Evolutionary conservation across 345 rosid species (phyloP).

Genomic region (Corchorus capsularis): DNA sequence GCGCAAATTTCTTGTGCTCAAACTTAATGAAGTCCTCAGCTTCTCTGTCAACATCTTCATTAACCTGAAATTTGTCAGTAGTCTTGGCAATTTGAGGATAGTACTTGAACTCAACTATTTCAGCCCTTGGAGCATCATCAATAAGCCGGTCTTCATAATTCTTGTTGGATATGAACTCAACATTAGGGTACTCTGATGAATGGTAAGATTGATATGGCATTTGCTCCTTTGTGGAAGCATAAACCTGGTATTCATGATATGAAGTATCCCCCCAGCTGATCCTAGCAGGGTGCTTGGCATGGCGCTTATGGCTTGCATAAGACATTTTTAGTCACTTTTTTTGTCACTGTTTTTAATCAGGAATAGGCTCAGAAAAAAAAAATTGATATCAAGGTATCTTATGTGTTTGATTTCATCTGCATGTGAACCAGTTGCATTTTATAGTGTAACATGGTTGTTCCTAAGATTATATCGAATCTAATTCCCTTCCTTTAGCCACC

Average conservation of each 20-base stretch:
- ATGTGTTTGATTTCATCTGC: not conserved
- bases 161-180: slow-evolving; percentile 1
- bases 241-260: slow-evolving; percentile 2
- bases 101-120: slow-evolving; percentile 11
- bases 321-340: slow-evolving; percentile 33
- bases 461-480: slow-evolving; percentile 35
- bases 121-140: slow-evolving; percentile 7
- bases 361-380: not conserved
- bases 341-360: not conserved
- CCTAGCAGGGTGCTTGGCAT: slow-evolving; percentile 5
- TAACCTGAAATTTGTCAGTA: not conserved
- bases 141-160: not conserved
- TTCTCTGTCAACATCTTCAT: slow-evolving; percentile 49
- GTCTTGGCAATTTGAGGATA: not conserved
- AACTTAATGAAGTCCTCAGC: slow-evolving; percentile 66
- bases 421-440: slow-evolving; percentile 16
- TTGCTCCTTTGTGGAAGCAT: not conserved
- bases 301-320: not conserved
- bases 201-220: not conserved
- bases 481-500: slow-evolving; percentile 28
- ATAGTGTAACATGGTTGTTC: slow-evolving; percentile 19
- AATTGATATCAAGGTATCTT: not conserved
- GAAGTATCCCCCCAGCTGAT: slow-evolving; percentile 21
- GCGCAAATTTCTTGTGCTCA: slow-evolving; percentile 60
- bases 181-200: not conserved